These are phyloP conservation scores for Hymenoscyphus occultus DNA, from an alignment of 2,329 filamentous ascomycete genomes.

Conservation along the genomic window DNA sequence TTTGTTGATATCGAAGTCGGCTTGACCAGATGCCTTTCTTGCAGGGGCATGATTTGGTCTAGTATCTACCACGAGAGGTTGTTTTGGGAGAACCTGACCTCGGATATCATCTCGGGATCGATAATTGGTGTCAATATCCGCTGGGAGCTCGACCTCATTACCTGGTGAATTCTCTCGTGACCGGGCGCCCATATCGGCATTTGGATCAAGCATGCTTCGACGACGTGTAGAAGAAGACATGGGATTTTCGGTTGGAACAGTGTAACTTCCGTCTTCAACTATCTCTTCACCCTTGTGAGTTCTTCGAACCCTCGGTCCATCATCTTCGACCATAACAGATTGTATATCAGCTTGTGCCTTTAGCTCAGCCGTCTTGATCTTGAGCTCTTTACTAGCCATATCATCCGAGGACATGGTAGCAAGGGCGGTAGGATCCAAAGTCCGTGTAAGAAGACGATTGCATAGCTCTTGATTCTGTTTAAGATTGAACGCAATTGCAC, in stretches of 20 bases:
- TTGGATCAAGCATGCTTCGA: constrained; percentile 40
- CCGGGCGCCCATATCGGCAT: constrained; percentile 34
- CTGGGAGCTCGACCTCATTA: constrained; percentile 34
- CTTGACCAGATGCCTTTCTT: constrained; percentile 29
- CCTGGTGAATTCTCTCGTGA: constrained; percentile 39
- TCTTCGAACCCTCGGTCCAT: constrained; percentile 74
- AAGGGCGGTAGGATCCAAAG: constrained; percentile 69
- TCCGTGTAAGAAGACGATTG: constrained; percentile 69
- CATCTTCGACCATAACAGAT: constrained; percentile 74
- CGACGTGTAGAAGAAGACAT: constrained; percentile 34
- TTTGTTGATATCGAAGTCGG: constrained; percentile 75
- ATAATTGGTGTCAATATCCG: constrained; percentile 31
- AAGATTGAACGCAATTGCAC: constrained; percentile 78
- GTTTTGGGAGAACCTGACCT: constrained; percentile 26
- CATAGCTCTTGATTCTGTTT: constrained; percentile 83
- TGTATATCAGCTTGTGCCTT: constrained; percentile 77
- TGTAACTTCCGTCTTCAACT: constrained; percentile 67
- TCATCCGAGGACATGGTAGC: constrained; percentile 88
- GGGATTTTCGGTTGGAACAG: constrained; percentile 37
- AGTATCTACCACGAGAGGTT: constrained; percentile 35
- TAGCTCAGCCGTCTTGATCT: constrained; percentile 72
- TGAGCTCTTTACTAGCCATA: constrained; percentile 87
- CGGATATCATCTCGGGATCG: constrained; percentile 32
- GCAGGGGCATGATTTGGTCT: constrained; percentile 19
- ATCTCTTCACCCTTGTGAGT: constrained; percentile 96